These are phyloP conservation scores for Cercospora beticola DNA, from an alignment of 2,329 filamentous ascomycete species.

Conservation along the genomic window DNA sequence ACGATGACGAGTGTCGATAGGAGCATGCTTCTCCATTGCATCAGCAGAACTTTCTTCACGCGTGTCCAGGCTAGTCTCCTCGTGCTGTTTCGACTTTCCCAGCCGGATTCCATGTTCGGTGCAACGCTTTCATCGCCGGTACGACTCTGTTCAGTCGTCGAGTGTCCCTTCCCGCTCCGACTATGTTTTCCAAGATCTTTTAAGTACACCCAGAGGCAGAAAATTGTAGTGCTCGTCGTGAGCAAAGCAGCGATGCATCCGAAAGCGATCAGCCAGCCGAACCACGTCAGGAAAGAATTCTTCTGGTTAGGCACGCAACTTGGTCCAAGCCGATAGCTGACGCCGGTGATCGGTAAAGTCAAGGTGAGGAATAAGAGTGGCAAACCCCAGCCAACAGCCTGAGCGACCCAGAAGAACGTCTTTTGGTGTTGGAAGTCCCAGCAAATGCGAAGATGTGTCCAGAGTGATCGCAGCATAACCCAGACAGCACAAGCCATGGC, in stretches of 20 bases:
- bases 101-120: slow-evolving; percentile 6
- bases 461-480: slow-evolving; percentile 60
- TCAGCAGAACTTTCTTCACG: slow-evolving; percentile 69
- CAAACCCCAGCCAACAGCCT: slow-evolving; percentile 35
- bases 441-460: slow-evolving; percentile 42
- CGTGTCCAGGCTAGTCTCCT: slow-evolving; percentile 56
- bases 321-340: slow-evolving; percentile 63
- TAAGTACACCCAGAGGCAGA: slow-evolving; percentile 41
- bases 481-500: slow-evolving; percentile 83
- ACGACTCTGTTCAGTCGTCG: not conserved
- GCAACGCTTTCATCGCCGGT: slow-evolving; percentile 5
- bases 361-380: slow-evolving; percentile 36
- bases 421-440: slow-evolving; percentile 39
- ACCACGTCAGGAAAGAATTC: slow-evolving; percentile 41
- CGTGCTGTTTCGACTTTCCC: slow-evolving; percentile 9
- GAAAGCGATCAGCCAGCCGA: slow-evolving; percentile 41
- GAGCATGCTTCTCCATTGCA: slow-evolving; percentile 82
- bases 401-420: slow-evolving; percentile 37
- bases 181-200: slow-evolving; percentile 18
- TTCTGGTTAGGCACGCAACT: slow-evolving; percentile 81
- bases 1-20: slow-evolving; percentile 76
- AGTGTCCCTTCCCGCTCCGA: not conserved
- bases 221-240: slow-evolving; percentile 38
- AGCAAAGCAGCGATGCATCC: slow-evolving; percentile 36
- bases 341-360: slow-evolving; percentile 47